A percentile compares a stretch with the other conserved stretches of the same genome.
phyloP scores from a whole-genome alignment of 345 rosid genomes.

The Viola odorata region DNA sequence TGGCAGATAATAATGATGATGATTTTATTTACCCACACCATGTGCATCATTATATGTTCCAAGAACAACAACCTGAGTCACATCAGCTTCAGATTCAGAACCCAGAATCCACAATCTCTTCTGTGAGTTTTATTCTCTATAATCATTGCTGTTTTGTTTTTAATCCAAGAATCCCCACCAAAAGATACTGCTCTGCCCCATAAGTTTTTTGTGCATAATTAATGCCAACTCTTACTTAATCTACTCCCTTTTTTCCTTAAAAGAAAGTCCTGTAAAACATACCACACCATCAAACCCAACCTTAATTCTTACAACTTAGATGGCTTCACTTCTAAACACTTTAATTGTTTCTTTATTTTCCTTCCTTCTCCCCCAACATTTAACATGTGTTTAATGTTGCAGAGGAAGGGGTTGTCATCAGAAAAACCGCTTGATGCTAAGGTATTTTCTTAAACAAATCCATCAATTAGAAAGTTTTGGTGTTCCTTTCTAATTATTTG shows the following conservation, averaged over 20 bases:
- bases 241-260: no score
- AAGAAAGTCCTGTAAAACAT: no score
- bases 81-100: slow-evolving; percentile 14
- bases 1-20: slow-evolving; percentile 27
- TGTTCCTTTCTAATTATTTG: slow-evolving; percentile 1
- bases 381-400: slow-evolving; percentile 24
- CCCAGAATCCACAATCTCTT: slow-evolving; percentile 16
- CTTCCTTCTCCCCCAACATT: no score
- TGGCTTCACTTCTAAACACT: background rate
- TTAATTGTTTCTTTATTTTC: slow-evolving; percentile 2
- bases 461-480: no score
- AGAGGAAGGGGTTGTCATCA: slow-evolving; percentile 81
- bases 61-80: slow-evolving; percentile 11
- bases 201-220: no score
- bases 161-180: background rate
- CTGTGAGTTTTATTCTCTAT: slow-evolving; percentile 19
- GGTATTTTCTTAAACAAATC: slow-evolving; percentile 32
- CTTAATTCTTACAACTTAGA: no score
- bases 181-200: no score
- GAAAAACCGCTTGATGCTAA: slow-evolving; percentile 89
- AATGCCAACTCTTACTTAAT: no score
- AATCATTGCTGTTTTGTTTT: slow-evolving; percentile 2
- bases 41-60: slow-evolving; percentile 16
- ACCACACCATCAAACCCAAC: no score
- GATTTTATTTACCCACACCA: slow-evolving; percentile 22